These are phyloP conservation scores for Dactylonectria macrodidyma DNA, from an alignment of 2,329 filamentous ascomycete species.

Conservation along the genomic window DNA sequence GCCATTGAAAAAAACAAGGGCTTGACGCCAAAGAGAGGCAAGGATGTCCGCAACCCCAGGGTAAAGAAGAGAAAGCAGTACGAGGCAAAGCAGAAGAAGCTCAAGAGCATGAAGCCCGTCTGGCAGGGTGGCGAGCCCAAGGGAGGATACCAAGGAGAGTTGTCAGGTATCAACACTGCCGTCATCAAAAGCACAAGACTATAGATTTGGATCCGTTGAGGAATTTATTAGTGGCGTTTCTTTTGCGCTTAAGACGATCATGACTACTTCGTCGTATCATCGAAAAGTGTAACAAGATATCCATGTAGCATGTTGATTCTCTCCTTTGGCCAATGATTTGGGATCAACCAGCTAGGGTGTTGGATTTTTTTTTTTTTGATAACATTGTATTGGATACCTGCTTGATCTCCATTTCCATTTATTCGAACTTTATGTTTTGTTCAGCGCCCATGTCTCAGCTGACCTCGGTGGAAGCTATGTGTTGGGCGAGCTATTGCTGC, in stretches of 20 bases:
- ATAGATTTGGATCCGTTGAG: slow-evolving; percentile 58
- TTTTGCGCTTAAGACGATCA: not conserved
- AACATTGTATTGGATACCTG: not conserved
- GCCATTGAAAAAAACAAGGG: slow-evolving; percentile 99
- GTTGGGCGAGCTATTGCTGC: slow-evolving; percentile 17
- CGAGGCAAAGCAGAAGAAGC: slow-evolving; percentile 97
- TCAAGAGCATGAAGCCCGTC: slow-evolving; percentile 86
- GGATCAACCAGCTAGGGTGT: too few species aligned
- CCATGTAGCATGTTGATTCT: not conserved
- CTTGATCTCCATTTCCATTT: not conserved
- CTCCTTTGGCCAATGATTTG: not conserved
- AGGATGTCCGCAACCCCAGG: slow-evolving; percentile 93
- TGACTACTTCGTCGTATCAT: not conserved
- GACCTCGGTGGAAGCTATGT: not conserved
- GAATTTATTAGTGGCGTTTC: slow-evolving; percentile 35
- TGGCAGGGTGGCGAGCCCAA: slow-evolving; percentile 89
- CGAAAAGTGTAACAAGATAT: not conserved
- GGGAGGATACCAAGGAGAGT: slow-evolving; percentile 90
- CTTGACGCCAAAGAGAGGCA: slow-evolving; percentile 88
- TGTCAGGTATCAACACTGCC: slow-evolving; percentile 95
- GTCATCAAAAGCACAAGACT: slow-evolving; percentile 95
- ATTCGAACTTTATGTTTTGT: not conserved
- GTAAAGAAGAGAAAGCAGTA: slow-evolving; percentile 99
- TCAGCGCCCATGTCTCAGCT: not conserved
- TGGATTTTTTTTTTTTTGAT: too few species aligned